Conservation (phyloP, 1,284 basidiomycete species). For the Kalmanozyma brasiliensis region DNA sequence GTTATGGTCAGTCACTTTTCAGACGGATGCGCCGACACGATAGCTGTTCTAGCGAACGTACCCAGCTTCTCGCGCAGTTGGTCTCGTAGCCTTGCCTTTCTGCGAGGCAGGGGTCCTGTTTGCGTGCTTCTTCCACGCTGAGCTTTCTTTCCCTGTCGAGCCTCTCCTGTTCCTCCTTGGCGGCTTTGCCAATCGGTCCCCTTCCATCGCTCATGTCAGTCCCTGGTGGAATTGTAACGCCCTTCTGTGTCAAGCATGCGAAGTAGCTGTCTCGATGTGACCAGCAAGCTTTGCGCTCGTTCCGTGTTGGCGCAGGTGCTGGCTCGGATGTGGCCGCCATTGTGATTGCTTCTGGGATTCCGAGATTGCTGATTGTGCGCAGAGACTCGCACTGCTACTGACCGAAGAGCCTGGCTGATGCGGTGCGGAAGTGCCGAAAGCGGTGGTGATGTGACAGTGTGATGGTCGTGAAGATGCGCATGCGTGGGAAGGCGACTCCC, state of each 20-base stretch:
- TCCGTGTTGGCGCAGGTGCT: slow-evolving; percentile 56
- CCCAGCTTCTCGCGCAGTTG: slow-evolving; percentile 65
- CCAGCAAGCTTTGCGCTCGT: slow-evolving; percentile 64
- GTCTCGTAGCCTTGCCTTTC: slow-evolving; percentile 57
- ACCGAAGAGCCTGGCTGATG: neutral
- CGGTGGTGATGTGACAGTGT: slow-evolving; percentile 7
- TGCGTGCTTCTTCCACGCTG: slow-evolving; percentile 37
- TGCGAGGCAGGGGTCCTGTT: slow-evolving; percentile 58
- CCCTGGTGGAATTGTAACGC: slow-evolving; percentile 60
- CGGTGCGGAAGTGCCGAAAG: neutral
- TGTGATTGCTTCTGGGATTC: neutral
- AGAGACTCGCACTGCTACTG: too few relatives aligned
- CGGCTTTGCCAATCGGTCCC: slow-evolving; percentile 51
- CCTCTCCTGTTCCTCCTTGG: slow-evolving; percentile 45
- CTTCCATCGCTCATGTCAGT: slow-evolving; percentile 63
- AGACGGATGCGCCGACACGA: neutral
- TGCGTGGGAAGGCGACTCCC: too few relatives aligned
- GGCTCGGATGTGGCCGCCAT: slow-evolving; percentile 34
- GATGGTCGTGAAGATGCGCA: too few relatives aligned
- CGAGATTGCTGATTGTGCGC: too few relatives aligned
- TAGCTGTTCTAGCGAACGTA: slow-evolving; percentile 30
- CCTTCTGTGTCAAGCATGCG: slow-evolving; percentile 56
- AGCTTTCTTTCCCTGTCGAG: slow-evolving; percentile 37
- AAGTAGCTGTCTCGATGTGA: slow-evolving; percentile 63
- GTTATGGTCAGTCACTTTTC: neutral